These are phyloP conservation scores for Daldinia vernicosa DNA, from an alignment of 495 filamentous ascomycete genomes.

Conservation along the genomic window DNA sequence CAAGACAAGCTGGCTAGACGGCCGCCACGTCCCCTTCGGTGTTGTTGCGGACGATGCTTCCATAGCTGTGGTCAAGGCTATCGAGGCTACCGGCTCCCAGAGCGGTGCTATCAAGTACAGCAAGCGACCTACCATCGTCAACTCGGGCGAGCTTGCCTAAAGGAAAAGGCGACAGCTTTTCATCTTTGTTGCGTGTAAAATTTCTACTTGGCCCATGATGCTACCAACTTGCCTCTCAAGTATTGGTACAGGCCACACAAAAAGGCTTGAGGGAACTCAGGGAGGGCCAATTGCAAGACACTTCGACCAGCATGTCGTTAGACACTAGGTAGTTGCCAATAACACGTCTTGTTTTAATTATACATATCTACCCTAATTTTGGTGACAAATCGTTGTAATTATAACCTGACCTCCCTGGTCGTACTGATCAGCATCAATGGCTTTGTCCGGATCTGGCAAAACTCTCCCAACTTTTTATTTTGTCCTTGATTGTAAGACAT, in stretches of 20 bases:
- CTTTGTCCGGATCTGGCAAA: background rate
- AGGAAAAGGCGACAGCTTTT: slow-evolving; percentile 3
- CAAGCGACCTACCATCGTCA: slow-evolving; percentile 74
- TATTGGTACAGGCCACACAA: slow-evolving; percentile 23
- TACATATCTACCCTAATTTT: background rate
- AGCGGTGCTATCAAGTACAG: slow-evolving; percentile 68
- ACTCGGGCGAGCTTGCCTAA: slow-evolving; percentile 64
- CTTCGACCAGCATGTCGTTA: slow-evolving; percentile 15
- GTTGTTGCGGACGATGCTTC: slow-evolving; percentile 74
- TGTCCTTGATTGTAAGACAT: background rate
- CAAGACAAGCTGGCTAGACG: slow-evolving; percentile 76
- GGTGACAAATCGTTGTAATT: background rate
- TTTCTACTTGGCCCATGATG: slow-evolving; percentile 30
- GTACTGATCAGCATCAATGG: background rate
- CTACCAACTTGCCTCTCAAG: slow-evolving; percentile 20
- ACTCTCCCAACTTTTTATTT: background rate
- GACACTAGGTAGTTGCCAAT: slow-evolving; percentile 34
- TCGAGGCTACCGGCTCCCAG: slow-evolving; percentile 75
- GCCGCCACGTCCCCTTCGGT: slow-evolving; percentile 85
- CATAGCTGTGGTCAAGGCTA: slow-evolving; percentile 70
- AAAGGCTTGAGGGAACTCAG: slow-evolving; percentile 21
- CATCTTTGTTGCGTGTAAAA: slow-evolving; percentile 29
- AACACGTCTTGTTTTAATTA: slow-evolving; percentile 16
- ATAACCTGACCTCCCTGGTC: background rate
- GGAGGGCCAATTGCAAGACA: slow-evolving; percentile 10